phyloP scores from a whole-genome alignment of 1,284 basidiomycete species.

The Papiliotrema terrestris region DNA sequence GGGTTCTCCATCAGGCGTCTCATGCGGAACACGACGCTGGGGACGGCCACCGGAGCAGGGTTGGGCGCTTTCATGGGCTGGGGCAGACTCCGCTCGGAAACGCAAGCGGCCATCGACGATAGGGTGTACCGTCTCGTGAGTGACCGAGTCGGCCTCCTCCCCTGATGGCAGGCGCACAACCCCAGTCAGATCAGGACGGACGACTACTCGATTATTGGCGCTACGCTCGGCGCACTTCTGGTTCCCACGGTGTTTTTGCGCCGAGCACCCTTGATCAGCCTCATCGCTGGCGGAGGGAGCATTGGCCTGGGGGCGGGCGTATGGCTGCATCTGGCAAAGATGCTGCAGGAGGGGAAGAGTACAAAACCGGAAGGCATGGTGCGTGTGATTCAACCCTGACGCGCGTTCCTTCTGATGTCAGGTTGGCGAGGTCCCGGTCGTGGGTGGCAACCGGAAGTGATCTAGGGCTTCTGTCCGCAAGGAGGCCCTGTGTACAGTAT shows the following conservation, averaged over 20 bases:
- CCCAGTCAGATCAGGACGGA: conserved; percentile 35
- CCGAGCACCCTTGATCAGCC: conserved; percentile 31
- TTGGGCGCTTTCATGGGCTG: conserved; percentile 28
- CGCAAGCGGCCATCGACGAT: conserved; percentile 27
- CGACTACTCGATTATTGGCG: conserved; percentile 47
- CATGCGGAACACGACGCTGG: conserved; percentile 20
- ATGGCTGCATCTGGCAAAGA: conserved; percentile 34
- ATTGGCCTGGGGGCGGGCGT: conserved; percentile 44
- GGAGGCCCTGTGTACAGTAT: no score
- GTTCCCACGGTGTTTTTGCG: conserved; percentile 41
- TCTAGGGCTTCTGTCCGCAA: neutral
- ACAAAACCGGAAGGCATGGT: conserved; percentile 41
- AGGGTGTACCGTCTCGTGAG: conserved; percentile 37
- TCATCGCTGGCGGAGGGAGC: conserved; percentile 41
- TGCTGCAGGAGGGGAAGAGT: conserved; percentile 29
- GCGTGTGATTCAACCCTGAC: conserved; percentile 7
- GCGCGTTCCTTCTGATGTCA: neutral
- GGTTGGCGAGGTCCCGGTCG: conserved; percentile 19
- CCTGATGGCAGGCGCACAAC: conserved; percentile 21
- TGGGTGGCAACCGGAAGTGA: conserved; percentile 10
- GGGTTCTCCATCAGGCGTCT: conserved; percentile 31
- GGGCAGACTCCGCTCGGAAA: conserved; percentile 22
- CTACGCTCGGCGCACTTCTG: conserved; percentile 36
- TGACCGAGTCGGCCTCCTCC: neutral
- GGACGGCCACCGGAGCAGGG: conserved; percentile 14